Percentiles rank a stretch among this genome's conserved stretches.
phyloP scores from a whole-genome alignment of 768 basidiomycete genomes.

The Roridomyces roridus region DNA sequence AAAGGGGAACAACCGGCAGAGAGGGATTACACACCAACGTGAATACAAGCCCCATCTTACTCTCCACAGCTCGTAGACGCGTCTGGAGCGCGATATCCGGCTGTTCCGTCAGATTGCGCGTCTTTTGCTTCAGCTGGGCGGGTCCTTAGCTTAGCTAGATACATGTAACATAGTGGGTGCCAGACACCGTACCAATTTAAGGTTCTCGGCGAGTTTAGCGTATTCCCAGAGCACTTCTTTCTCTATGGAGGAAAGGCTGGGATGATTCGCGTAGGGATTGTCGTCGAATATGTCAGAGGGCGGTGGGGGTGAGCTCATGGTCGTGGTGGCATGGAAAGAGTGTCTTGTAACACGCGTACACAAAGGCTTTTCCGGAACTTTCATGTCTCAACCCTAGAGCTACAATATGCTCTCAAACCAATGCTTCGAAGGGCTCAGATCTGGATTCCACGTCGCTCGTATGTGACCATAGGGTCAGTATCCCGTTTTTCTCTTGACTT shows the following conservation, averaged over 20 bases:
- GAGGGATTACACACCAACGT: slow-evolving; percentile 69
- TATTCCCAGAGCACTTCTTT: slow-evolving; percentile 92
- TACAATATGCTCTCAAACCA: too few relatives aligned
- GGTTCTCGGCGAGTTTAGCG: slow-evolving; percentile 81
- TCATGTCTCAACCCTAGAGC: too few relatives aligned
- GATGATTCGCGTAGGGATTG: slow-evolving; percentile 80
- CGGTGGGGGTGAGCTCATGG: slow-evolving; percentile 31
- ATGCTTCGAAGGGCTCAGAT: too few relatives aligned
- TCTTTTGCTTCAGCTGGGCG: slow-evolving; percentile 64
- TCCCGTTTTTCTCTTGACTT: too few relatives aligned
- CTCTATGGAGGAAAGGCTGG: slow-evolving; percentile 69
- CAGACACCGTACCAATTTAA: slow-evolving; percentile 71
- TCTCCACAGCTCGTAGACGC: slow-evolving; percentile 81
- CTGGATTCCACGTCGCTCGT: too few relatives aligned
- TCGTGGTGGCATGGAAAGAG: neutral
- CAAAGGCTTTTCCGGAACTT: too few relatives aligned
- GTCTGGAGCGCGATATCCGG: slow-evolving; percentile 82
- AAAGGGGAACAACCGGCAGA: neutral
- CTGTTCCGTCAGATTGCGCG: slow-evolving; percentile 72
- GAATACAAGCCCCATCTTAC: slow-evolving; percentile 94
- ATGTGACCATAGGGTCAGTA: too few relatives aligned
- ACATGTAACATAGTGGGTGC: too few relatives aligned
- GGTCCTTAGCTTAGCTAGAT: neutral
- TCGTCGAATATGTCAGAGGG: slow-evolving; percentile 55
- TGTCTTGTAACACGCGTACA: too few relatives aligned